Conservation (phyloP, 805 yeast genomes). For the Candida palmyrensis region DNA sequence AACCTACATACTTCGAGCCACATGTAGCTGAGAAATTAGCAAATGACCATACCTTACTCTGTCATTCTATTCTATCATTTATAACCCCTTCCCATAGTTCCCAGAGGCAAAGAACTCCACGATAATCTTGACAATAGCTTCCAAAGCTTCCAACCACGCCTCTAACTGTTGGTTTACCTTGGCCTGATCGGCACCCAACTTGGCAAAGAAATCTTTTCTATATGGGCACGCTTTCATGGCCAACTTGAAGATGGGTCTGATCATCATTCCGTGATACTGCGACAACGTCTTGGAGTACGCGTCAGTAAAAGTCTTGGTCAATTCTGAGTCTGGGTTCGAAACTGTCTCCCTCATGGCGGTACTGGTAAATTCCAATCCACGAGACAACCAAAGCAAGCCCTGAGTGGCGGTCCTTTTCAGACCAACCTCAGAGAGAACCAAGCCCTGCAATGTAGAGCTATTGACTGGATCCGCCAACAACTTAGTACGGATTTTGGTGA, state of each 20-base stretch:
- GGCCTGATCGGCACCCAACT: conserved; percentile 72
- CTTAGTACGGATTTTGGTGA: conserved; percentile 65
- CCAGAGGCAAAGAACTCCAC: conserved; percentile 73
- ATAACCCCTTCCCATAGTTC: conserved; percentile 85
- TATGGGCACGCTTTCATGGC: conserved; percentile 97
- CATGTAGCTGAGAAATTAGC: no score
- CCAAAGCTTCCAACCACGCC: conserved; percentile 74
- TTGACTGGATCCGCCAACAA: conserved; percentile 59
- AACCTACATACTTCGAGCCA: no score
- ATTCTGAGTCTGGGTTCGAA: conserved; percentile 56
- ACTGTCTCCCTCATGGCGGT: conserved; percentile 80
- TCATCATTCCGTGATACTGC: conserved; percentile 74
- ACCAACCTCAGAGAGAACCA: conserved; percentile 67
- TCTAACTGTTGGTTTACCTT: conserved; percentile 61
- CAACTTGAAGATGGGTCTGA: conserved; percentile 82
- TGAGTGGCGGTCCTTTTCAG: conserved; percentile 81
- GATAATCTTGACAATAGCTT: conserved; percentile 65
- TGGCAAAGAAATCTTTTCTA: conserved; percentile 76
- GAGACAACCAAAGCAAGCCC: conserved; percentile 80
- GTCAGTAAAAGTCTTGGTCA: conserved; percentile 73
- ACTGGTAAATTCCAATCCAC: conserved; percentile 90
- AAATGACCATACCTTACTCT: no score
- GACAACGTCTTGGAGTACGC: conserved; percentile 79
- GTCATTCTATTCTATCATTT: conserved; percentile 11
- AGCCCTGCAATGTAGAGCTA: conserved; percentile 68